Conservation (phyloP, 1,139 yeast species). For the Suhomyces coccinellae region DNA sequence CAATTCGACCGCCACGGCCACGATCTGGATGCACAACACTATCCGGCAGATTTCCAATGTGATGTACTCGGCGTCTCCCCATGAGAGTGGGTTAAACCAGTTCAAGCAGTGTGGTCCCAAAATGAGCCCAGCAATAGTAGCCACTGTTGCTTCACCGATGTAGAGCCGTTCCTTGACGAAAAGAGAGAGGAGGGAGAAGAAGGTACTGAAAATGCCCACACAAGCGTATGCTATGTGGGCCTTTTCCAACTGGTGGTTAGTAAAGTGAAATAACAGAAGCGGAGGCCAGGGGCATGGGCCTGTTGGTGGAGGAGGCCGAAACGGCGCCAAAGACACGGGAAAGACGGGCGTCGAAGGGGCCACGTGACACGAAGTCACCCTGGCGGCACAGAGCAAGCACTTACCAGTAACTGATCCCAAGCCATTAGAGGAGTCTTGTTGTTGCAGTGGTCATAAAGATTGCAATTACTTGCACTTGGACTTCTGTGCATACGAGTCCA, state of each 20-base stretch:
- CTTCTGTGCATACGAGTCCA: background rate
- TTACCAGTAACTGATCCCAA: conserved; percentile 45
- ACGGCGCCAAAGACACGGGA: background rate
- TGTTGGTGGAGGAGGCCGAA: background rate
- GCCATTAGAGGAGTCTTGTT: conserved; percentile 23
- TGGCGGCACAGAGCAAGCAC: conserved; percentile 14
- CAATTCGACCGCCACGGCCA: conserved; percentile 95
- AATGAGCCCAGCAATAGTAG: conserved; percentile 85
- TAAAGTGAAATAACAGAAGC: background rate
- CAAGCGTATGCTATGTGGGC: conserved; percentile 92
- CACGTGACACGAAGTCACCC: background rate
- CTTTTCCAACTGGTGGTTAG: conserved; percentile 35
- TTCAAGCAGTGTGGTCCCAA: conserved; percentile 90
- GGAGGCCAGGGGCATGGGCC: background rate
- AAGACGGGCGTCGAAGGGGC: too few species aligned
- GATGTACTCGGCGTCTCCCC: conserved; percentile 89
- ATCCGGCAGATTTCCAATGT: conserved; percentile 88
- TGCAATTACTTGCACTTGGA: background rate
- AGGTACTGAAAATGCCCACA: conserved; percentile 83
- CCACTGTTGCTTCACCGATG: conserved; percentile 95
- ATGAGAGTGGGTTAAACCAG: conserved; percentile 84
- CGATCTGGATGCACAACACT: conserved; percentile 88
- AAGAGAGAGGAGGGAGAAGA: conserved; percentile 85
- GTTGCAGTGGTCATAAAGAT: conserved; percentile 2
- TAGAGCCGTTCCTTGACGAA: conserved; percentile 87